Evolutionary conservation across 2,329 filamentous ascomycete genomes (phyloP).

Genomic region (Alternaria hordeiaustralica): DNA sequence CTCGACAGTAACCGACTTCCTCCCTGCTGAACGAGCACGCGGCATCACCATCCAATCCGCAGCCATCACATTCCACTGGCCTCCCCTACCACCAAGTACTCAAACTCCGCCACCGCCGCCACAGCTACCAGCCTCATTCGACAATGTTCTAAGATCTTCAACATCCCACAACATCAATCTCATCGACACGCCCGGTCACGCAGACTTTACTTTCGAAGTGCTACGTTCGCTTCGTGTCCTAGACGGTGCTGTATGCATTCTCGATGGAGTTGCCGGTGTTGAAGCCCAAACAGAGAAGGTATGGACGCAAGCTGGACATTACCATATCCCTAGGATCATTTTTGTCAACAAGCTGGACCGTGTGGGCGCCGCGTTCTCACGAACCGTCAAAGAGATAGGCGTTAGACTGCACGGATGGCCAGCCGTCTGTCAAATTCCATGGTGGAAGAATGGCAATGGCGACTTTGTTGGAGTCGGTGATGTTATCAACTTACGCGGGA

Average conservation of each 20-base stretch:
- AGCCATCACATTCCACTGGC: slow-evolving; percentile 95
- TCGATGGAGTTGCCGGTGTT: slow-evolving; percentile 90
- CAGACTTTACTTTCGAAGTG: slow-evolving; percentile 97
- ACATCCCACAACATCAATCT: slow-evolving; percentile 59
- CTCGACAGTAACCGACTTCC: slow-evolving; percentile 95
- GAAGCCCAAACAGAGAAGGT: slow-evolving; percentile 98
- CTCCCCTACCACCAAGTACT: slow-evolving; percentile 60
- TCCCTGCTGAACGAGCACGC: slow-evolving; percentile 87
- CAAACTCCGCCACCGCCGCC: slow-evolving; percentile 26
- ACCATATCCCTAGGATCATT: slow-evolving; percentile 81
- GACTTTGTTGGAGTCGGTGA: slow-evolving; percentile 85
- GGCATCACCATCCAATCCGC: slow-evolving; percentile 98
- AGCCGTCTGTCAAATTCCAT: slow-evolving; percentile 91
- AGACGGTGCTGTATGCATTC: slow-evolving; percentile 89
- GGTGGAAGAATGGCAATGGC: slow-evolving; percentile 79
- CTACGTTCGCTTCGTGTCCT: slow-evolving; percentile 86
- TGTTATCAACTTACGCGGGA: slow-evolving; percentile 74
- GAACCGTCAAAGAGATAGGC: slow-evolving; percentile 85
- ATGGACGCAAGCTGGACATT: slow-evolving; percentile 87
- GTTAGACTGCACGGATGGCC: slow-evolving; percentile 82
- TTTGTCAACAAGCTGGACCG: slow-evolving; percentile 88
- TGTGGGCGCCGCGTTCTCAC: slow-evolving; percentile 80
- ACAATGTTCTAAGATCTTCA: slow-evolving; percentile 55
- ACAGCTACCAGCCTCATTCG: slow-evolving; percentile 39
- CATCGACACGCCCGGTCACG: slow-evolving; percentile 96